A percentile compares a stretch with the other conserved stretches of the same genome.
These are phyloP conservation scores for Centaurea solstitialis DNA, from an alignment of 129 eudicot genomes.

Conservation along the genomic window DNA sequence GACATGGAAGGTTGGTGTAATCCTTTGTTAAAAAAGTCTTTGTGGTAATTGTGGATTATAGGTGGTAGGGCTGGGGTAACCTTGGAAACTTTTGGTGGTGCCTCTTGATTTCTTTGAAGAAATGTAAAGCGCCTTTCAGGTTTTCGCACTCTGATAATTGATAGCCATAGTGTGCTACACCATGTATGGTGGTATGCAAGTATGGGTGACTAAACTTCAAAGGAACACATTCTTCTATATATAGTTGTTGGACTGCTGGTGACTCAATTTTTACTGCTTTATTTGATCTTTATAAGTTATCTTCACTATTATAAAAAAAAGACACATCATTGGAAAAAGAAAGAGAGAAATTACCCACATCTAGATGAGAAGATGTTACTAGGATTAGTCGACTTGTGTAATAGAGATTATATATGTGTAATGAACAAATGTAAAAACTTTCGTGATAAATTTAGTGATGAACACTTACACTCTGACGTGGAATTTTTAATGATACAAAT, in stretches of 20 bases:
- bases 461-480: neutral
- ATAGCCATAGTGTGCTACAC: no score
- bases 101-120: no score
- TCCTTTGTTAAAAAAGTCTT: neutral
- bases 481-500: constrained; percentile 3
- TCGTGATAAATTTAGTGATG: constrained; percentile 12
- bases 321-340: neutral
- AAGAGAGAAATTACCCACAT: neutral
- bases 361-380: neutral
- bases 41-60: no score
- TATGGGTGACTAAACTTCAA: neutral
- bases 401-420: neutral
- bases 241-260: neutral
- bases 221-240: neutral
- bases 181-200: no score
- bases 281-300: neutral
- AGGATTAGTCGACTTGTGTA: neutral
- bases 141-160: no score
- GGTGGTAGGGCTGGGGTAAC: no score
- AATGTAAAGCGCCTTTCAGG: no score
- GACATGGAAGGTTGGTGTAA: constrained; percentile 1
- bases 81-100: no score
- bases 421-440: neutral
- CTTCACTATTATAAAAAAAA: neutral
- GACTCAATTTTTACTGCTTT: neutral